phyloP scores from a whole-genome alignment of 1,139 yeast genomes.

The Hanseniaspora gamundiae region DNA sequence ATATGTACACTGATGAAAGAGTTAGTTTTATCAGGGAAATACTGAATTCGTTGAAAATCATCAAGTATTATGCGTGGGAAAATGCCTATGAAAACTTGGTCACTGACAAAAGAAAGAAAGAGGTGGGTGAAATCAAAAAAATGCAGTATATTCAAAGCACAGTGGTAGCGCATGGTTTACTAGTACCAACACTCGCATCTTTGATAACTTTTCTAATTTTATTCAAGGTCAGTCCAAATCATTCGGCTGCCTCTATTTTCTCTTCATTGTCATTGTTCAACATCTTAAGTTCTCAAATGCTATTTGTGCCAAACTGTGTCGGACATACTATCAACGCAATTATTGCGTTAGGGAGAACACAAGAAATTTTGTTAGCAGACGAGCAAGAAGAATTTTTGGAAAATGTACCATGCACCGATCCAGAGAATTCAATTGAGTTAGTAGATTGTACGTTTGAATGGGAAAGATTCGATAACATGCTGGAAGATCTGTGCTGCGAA shows the following conservation, averaged over 20 bases:
- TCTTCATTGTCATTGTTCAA: constrained; percentile 70
- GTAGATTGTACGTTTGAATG: constrained; percentile 28
- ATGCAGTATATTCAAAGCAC: constrained; percentile 48
- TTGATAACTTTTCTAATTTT: constrained; percentile 63
- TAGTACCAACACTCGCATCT: constrained; percentile 56
- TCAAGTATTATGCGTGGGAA: constrained; percentile 51
- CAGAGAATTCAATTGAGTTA: constrained; percentile 33
- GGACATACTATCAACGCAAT: constrained; percentile 54
- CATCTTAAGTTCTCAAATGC: constrained; percentile 56
- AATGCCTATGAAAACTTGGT: constrained; percentile 40
- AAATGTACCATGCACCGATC: constrained; percentile 23
- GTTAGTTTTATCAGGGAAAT: constrained; percentile 41
- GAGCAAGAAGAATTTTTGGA: constrained; percentile 13
- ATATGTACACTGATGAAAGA: constrained; percentile 37
- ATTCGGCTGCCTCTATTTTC: constrained; percentile 61
- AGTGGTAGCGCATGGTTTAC: constrained; percentile 43
- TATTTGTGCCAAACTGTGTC: constrained; percentile 51
- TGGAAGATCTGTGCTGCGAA: too few relatives aligned
- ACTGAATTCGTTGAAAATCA: constrained; percentile 38
- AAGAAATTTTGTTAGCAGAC: constrained; percentile 37
- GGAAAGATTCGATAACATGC: background rate
- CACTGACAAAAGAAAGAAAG: constrained; percentile 32
- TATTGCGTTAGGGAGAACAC: constrained; percentile 49
- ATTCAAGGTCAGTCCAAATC: constrained; percentile 36
- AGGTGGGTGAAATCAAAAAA: constrained; percentile 34